Percentiles rank a stretch among this genome's conserved stretches.
Evolutionary conservation across 106 monocot species (phyloP).

Genomic region (Cymbidium sinense): DNA sequence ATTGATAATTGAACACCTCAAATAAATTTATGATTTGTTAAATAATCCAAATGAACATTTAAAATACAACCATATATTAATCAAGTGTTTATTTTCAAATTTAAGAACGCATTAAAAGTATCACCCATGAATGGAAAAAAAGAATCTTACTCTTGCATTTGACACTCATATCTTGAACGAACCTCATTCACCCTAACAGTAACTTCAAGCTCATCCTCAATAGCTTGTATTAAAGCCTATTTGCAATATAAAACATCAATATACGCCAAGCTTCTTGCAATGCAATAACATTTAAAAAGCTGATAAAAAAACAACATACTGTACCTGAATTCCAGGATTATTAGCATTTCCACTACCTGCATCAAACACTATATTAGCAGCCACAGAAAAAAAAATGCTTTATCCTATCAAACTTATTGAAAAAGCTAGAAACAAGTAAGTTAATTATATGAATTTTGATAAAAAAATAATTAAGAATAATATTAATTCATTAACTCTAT

Average conservation of each 20-base stretch:
- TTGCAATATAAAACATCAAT: slow-evolving; percentile 3
- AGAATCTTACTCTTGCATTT: slow-evolving; percentile 69
- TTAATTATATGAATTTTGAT: neutral
- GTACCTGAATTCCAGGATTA: slow-evolving; percentile 62
- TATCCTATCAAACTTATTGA: neutral
- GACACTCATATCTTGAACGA: slow-evolving; percentile 73
- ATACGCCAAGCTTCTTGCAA: neutral
- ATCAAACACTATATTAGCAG: neutral
- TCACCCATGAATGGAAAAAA: neutral
- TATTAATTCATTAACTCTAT: neutral
- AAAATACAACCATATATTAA: neutral
- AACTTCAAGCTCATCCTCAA: slow-evolving; percentile 93
- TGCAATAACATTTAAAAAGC: neutral
- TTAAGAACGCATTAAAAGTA: neutral
- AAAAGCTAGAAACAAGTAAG: neutral
- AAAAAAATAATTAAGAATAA: slow-evolving; percentile 5
- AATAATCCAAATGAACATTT: neutral
- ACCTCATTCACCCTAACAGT: slow-evolving; percentile 83
- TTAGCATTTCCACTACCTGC: slow-evolving; percentile 34
- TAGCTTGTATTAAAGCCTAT: slow-evolving; percentile 73
- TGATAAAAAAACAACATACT: neutral
- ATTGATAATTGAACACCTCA: neutral
- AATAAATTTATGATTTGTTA: neutral
- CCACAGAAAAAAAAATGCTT: neutral
- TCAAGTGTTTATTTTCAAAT: neutral